These are phyloP conservation scores for Diaporthe helianthi DNA, from an alignment of 2,329 filamentous ascomycete species.

Conservation along the genomic window DNA sequence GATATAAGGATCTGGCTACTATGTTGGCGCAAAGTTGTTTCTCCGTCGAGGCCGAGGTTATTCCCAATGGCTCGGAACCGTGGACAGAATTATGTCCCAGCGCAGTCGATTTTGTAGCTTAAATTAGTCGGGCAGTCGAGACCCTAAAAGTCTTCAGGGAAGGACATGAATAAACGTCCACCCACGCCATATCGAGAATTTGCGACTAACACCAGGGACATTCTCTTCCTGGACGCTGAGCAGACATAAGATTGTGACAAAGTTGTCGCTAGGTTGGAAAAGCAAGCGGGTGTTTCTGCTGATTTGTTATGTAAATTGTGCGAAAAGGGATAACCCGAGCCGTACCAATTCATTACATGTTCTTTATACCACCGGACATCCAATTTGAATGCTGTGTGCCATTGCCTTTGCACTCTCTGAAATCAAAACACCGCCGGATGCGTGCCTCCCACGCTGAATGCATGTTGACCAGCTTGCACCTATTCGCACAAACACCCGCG, in stretches of 20 bases:
- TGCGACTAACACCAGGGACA: neutral
- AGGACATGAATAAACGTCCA: no score
- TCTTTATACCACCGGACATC: neutral
- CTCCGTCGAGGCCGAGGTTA: neutral
- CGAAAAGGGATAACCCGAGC: neutral
- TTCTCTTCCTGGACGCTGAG: neutral
- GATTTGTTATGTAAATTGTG: neutral
- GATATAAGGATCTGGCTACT: neutral
- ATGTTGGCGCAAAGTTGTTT: neutral
- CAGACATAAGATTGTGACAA: neutral
- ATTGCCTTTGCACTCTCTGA: conserved; percentile 9
- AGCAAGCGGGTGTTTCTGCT: neutral
- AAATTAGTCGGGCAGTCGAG: neutral
- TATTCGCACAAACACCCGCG: neutral
- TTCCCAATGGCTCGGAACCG: neutral
- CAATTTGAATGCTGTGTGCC: conserved; percentile 9
- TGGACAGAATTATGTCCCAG: neutral
- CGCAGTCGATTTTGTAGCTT: neutral
- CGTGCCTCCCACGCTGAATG: conserved; percentile 9
- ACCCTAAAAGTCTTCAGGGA: neutral
- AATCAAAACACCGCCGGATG: conserved; percentile 18
- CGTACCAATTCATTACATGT: conserved; percentile 1
- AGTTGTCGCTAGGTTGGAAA: no score
- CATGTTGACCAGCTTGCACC: conserved; percentile 8
- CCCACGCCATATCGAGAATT: neutral